A percentile compares a stretch with the other conserved stretches of the same genome.
Evolutionary conservation across 305 asterid genomes (phyloP).

Genomic region (Petunia hybrid): DNA sequence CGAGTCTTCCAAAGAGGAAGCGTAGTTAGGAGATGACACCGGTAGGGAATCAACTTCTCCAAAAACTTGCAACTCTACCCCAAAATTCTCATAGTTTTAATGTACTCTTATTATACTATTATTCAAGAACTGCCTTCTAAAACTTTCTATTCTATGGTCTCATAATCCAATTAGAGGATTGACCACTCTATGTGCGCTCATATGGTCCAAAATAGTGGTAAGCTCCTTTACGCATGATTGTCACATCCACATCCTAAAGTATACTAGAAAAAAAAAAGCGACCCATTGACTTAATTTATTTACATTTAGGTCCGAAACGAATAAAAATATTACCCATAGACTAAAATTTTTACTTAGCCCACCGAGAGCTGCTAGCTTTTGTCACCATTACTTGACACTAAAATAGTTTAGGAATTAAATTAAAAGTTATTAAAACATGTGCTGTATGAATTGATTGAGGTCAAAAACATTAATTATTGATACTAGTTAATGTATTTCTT

Average conservation of each 20-base stretch:
- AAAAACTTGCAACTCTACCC: no score
- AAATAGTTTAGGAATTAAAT: background rate
- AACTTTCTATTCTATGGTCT: background rate
- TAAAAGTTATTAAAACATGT: background rate
- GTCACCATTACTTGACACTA: background rate
- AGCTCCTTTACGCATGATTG: conserved; percentile 22
- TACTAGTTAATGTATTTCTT: background rate
- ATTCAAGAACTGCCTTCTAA: no score
- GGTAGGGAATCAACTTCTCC: no score
- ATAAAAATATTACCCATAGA: no score
- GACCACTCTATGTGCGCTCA: background rate
- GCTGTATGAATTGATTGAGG: no score
- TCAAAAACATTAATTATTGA: no score
- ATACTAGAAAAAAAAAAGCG: background rate
- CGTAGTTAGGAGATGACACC: no score
- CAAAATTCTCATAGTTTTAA: no score
- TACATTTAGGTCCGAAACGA: background rate
- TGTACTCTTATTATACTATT: no score
- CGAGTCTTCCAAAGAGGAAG: no score
- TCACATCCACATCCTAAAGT: conserved; percentile 13
- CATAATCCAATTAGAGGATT: background rate
- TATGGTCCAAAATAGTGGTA: background rate
- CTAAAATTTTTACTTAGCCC: no score
- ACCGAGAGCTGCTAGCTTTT: no score
- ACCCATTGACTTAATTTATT: background rate